These are phyloP conservation scores for Macrolepiota albuminosa DNA, from an alignment of 768 basidiomycete species.

Conservation along the genomic window DNA sequence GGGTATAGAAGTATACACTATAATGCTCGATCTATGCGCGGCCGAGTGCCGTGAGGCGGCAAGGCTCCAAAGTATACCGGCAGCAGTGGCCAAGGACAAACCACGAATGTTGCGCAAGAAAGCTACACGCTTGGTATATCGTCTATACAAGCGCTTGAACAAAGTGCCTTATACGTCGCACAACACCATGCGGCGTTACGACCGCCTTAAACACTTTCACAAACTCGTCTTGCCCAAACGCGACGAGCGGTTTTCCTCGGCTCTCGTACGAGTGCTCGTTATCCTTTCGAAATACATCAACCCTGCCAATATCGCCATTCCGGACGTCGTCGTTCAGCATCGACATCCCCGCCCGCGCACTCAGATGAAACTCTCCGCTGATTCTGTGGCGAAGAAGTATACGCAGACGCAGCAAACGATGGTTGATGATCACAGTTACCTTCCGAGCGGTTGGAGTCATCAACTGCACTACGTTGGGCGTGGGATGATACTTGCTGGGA, in stretches of 20 bases:
- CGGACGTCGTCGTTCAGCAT: not conserved
- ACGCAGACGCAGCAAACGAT: not conserved
- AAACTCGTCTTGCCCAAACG: slow-evolving; percentile 32
- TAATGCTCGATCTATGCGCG: slow-evolving; percentile 62
- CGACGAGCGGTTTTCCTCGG: slow-evolving; percentile 70
- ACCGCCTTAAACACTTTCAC: not conserved
- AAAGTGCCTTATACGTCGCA: not conserved
- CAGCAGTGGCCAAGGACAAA: slow-evolving; percentile 1
- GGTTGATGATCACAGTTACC: not conserved
- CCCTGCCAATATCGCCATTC: not conserved
- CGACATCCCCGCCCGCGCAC: not conserved
- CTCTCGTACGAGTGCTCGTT: slow-evolving; percentile 42
- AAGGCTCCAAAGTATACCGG: slow-evolving; percentile 16
- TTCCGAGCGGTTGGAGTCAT: slow-evolving; percentile 10
- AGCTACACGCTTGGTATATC: slow-evolving; percentile 9
- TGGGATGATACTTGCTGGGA: slow-evolving; percentile 16
- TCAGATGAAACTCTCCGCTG: not conserved
- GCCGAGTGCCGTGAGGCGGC: slow-evolving; percentile 25
- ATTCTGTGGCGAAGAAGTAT: not conserved
- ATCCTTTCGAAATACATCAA: not conserved
- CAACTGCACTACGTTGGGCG: slow-evolving; percentile 13
- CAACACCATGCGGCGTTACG: not conserved
- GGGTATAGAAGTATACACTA: slow-evolving; percentile 63
- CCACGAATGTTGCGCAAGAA: not conserved
- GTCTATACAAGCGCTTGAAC: slow-evolving; percentile 4